phyloP scores from a whole-genome alignment of 139 green algal genomes.

The Gonium pectorale region DNA sequence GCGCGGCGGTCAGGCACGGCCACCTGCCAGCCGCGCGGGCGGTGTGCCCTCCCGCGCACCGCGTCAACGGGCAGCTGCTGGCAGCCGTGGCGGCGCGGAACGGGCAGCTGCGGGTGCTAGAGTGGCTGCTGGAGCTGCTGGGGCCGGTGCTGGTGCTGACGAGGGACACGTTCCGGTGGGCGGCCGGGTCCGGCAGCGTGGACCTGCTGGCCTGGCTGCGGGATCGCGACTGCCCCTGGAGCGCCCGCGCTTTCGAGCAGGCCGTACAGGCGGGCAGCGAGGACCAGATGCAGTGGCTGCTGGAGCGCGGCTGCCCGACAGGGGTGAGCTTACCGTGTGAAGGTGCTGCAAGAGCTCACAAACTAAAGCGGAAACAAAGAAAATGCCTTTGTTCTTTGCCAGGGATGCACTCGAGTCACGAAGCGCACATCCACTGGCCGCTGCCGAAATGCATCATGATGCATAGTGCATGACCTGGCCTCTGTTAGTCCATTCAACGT shows the following conservation, averaged over 20 bases:
- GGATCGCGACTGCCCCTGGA: background rate
- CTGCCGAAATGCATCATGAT: too few species aligned
- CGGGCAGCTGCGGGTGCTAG: background rate
- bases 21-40: background rate
- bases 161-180: background rate
- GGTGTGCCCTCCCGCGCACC: background rate
- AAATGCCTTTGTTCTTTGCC: too few species aligned
- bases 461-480: too few species aligned
- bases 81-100: background rate
- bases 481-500: too few species aligned
- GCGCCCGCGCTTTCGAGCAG: background rate
- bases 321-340: too few species aligned
- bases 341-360: too few species aligned
- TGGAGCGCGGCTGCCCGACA: background rate
- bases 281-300: background rate
- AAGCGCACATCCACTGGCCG: too few species aligned
- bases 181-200: background rate
- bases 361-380: too few species aligned
- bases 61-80: background rate
- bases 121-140: background rate
- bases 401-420: too few species aligned
- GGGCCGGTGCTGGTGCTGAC: background rate
- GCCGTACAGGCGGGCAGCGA: background rate
- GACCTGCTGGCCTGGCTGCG: conserved; percentile 4
- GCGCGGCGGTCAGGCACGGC: background rate